phyloP scores from a whole-genome alignment of 306 rosid genomes.

The Dalbergia oliveri region DNA sequence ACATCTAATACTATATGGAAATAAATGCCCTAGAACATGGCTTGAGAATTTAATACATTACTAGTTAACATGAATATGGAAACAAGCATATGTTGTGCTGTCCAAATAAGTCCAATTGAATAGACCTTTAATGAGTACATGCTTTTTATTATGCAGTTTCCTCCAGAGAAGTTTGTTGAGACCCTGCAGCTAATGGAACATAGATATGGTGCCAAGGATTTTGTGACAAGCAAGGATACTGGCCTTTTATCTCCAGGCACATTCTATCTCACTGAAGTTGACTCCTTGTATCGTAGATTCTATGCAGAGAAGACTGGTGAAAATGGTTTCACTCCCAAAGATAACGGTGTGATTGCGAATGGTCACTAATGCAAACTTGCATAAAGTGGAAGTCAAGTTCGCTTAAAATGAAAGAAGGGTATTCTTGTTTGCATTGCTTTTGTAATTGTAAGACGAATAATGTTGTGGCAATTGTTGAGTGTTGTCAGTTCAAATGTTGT shows the following conservation, averaged over 20 bases:
- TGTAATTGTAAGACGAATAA: slow-evolving; percentile 48
- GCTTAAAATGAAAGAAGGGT: slow-evolving; percentile 36
- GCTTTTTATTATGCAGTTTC: slow-evolving; percentile 60
- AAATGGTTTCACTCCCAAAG: slow-evolving; percentile 34
- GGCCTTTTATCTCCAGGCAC: slow-evolving; percentile 85
- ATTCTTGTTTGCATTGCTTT: slow-evolving; percentile 37
- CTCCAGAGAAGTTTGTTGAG: slow-evolving; percentile 82
- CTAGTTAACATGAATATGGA: not conserved
- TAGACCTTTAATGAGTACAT: slow-evolving; percentile 39
- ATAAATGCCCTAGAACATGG: not conserved
- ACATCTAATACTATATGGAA: slow-evolving; percentile 12
- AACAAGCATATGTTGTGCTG: not conserved
- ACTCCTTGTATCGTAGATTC: slow-evolving; percentile 87
- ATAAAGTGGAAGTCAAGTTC: slow-evolving; percentile 34
- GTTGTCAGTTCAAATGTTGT: slow-evolving; percentile 21
- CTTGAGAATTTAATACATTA: not conserved
- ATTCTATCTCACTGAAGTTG: slow-evolving; percentile 96
- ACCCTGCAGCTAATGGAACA: slow-evolving; percentile 95
- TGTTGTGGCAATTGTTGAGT: slow-evolving; percentile 21
- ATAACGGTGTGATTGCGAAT: slow-evolving; percentile 62
- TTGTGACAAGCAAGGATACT: slow-evolving; percentile 84
- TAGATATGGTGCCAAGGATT: slow-evolving; percentile 93
- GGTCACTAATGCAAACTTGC: slow-evolving; percentile 63
- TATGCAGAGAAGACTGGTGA: slow-evolving; percentile 62
- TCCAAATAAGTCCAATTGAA: not conserved